phyloP scores from a whole-genome alignment of 768 basidiomycete genomes.

The Russula griseocarnosa region DNA sequence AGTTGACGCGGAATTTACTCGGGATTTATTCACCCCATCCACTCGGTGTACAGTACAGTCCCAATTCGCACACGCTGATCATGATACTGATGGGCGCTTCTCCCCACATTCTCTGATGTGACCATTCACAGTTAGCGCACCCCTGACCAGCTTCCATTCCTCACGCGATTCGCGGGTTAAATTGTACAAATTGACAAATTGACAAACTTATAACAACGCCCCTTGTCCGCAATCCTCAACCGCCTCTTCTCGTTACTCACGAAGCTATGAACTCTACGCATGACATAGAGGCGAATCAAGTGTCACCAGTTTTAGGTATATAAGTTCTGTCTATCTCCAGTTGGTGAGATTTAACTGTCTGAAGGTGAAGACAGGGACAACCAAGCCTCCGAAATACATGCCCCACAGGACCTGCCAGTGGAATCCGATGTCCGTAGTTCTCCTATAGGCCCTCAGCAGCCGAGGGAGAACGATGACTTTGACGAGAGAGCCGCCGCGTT shows the following conservation, averaged over 20 bases:
- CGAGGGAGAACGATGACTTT: slow-evolving; percentile 23
- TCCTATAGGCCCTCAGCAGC: not conserved
- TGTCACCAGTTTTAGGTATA: not conserved
- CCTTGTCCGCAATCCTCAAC: not conserved
- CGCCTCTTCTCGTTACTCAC: not conserved
- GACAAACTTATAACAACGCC: not conserved
- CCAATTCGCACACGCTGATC: too few species aligned
- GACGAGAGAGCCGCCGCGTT: slow-evolving; percentile 40
- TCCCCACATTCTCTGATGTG: not conserved
- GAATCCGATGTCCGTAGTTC: not conserved
- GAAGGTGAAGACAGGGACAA: not conserved
- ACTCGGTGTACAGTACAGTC: too few species aligned
- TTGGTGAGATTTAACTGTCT: not conserved
- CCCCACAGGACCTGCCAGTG: not conserved
- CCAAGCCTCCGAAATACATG: not conserved
- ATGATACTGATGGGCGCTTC: too few species aligned
- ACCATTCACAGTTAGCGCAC: not conserved
- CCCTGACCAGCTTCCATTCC: not conserved
- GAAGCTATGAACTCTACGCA: not conserved
- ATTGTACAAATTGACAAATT: not conserved
- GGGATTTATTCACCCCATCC: too few species aligned
- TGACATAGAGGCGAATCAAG: not conserved
- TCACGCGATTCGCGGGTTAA: too few species aligned
- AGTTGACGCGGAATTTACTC: too few species aligned
- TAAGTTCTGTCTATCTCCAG: not conserved